Conservation (phyloP, 2,329 filamentous ascomycete genomes). For the Ophiocordyceps camponoti-leonardi region DNA sequence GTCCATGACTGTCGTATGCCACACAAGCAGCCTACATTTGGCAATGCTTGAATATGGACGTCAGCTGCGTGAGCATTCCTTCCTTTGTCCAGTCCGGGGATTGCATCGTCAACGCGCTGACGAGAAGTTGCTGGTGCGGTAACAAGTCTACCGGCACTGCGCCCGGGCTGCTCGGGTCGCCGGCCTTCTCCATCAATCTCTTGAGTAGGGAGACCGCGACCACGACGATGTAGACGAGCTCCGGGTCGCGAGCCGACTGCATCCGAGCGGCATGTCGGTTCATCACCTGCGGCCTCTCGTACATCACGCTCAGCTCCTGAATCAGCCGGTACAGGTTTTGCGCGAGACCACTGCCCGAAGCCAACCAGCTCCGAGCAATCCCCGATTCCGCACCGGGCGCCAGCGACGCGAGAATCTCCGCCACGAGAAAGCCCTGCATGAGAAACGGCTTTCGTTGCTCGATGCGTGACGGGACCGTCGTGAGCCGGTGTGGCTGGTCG, state of each 20-base stretch:
- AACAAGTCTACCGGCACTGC: constrained; percentile 43
- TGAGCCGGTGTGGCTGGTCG: constrained; percentile 33
- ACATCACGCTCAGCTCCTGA: constrained; percentile 50
- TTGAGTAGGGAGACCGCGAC: constrained; percentile 52
- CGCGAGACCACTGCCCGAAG: constrained; percentile 69
- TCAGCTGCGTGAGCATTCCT: constrained; percentile 49
- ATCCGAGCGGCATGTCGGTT: constrained; percentile 14
- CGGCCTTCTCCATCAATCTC: constrained; percentile 49
- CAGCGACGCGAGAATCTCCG: constrained; percentile 70
- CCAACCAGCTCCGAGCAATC: constrained; percentile 65
- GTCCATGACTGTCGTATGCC: no score
- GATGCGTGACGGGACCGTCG: constrained; percentile 46
- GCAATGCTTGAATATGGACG: constrained; percentile 29
- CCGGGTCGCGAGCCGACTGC: constrained; percentile 25
- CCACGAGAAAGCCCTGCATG: constrained; percentile 81
- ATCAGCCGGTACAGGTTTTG: constrained; percentile 63
- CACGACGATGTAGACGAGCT: constrained; percentile 45
- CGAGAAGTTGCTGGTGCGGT: constrained; percentile 48
- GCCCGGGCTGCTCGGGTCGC: constrained; percentile 33
- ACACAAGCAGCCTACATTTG: not conserved
- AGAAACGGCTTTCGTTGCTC: constrained; percentile 76
- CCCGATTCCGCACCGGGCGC: constrained; percentile 53
- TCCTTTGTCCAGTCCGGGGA: constrained; percentile 45
- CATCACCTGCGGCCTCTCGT: constrained; percentile 18
- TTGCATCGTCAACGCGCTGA: constrained; percentile 49